These are phyloP conservation scores for Suillus decipiens DNA, from an alignment of 768 basidiomycete genomes.

Conservation along the genomic window DNA sequence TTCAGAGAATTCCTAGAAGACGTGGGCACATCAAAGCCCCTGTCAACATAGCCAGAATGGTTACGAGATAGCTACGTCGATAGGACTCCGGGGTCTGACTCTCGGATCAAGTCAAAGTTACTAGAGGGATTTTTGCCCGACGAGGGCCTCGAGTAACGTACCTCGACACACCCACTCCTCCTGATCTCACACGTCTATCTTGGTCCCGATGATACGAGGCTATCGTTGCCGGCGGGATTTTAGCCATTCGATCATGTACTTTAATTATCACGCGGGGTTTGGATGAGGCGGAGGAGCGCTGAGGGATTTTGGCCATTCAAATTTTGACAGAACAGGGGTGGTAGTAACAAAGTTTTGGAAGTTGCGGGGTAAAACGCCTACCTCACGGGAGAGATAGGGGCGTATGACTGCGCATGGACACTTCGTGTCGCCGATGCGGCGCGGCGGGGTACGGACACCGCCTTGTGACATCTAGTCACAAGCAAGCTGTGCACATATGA, in stretches of 20 bases:
- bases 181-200: neutral
- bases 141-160: neutral
- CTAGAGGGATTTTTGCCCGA: constrained; percentile 2
- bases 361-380: neutral
- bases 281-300: neutral
- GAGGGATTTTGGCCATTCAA: neutral
- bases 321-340: neutral
- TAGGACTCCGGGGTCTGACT: neutral
- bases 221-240: neutral
- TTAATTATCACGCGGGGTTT: neutral
- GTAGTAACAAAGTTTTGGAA: neutral
- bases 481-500: neutral
- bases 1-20: neutral
- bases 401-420: neutral
- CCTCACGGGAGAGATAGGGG: neutral
- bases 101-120: neutral
- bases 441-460: neutral
- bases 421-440: neutral
- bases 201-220: neutral
- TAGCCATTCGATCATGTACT: neutral
- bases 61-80: neutral
- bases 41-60: neutral
- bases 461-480: neutral
- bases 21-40: neutral
- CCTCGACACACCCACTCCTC: neutral